Percentiles rank a stretch among this genome's conserved stretches.
These are phyloP conservation scores for Castanea sativa DNA, from an alignment of 306 rosid species.

Conservation along the genomic window DNA sequence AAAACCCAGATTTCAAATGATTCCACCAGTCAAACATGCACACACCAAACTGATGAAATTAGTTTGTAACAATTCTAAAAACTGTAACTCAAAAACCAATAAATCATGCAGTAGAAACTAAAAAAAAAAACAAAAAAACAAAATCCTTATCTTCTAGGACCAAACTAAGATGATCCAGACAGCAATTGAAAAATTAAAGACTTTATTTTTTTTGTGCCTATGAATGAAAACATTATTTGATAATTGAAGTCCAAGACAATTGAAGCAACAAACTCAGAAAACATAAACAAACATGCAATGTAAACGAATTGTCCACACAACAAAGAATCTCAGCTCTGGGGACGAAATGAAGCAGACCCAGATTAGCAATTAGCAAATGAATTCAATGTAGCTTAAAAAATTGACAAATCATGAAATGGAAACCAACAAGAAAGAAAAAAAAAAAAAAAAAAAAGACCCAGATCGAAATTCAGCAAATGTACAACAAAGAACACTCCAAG, in stretches of 20 bases:
- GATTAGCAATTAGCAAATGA: conserved; percentile 11
- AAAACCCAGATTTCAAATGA: not conserved
- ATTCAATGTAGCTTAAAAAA: not conserved
- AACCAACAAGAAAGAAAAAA: not conserved
- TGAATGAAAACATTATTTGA: not conserved
- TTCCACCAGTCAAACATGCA: not conserved
- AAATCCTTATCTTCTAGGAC: not conserved
- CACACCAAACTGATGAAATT: not conserved
- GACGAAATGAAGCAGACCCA: conserved; percentile 8
- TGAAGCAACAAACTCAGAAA: not conserved
- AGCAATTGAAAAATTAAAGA: not conserved
- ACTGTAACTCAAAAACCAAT: not conserved
- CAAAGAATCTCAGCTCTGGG: not conserved
- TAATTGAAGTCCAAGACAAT: not conserved
- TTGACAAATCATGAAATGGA: conserved; percentile 2
- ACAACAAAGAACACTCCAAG: conserved; percentile 14
- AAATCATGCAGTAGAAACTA: not conserved
- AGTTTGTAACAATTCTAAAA: not conserved
- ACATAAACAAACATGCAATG: not conserved
- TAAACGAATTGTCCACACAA: not conserved
- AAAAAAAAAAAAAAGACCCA: not conserved
- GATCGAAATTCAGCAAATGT: not conserved
- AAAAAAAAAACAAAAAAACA: not conserved
- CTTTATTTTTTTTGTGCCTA: no score
- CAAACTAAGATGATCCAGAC: not conserved